Evolutionary conservation across 2,329 filamentous ascomycete species (phyloP).

Genomic region (Leptographium galeiforme): DNA sequence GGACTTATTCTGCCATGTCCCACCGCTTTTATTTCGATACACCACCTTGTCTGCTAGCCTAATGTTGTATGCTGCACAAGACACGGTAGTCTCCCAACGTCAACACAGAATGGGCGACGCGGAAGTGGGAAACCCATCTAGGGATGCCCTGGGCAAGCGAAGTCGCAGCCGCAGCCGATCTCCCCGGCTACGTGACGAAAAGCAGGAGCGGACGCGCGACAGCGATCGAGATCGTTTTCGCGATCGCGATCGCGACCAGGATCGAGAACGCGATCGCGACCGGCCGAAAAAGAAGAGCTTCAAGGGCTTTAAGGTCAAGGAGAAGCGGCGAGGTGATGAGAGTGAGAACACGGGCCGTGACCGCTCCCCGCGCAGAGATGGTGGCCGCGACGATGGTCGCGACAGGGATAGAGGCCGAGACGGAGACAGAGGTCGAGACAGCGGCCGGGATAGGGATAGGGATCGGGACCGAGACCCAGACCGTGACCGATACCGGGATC

Average conservation of each 20-base stretch:
- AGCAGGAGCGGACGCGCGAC: neutral
- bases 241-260: neutral
- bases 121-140: neutral
- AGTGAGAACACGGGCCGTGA: constrained; percentile 25
- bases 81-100: neutral
- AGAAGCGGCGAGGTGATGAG: constrained; percentile 34
- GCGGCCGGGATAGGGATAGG: constrained; percentile 16
- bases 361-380: constrained; percentile 22
- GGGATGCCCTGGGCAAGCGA: neutral
- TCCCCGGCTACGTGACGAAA: constrained; percentile 1
- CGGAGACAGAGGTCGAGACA: constrained; percentile 3
- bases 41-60: neutral
- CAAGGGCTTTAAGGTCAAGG: constrained; percentile 47
- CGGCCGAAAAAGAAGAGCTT: constrained; percentile 12
- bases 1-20: constrained; percentile 1
- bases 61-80: neutral
- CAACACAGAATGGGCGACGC: neutral
- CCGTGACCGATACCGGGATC: constrained; percentile 15
- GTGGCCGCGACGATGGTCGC: neutral
- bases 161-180: constrained; percentile 3
- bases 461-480: constrained; percentile 6
- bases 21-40: constrained; percentile 1
- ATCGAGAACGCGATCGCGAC: neutral
- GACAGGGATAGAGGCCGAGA: constrained; percentile 18
- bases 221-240: neutral